These are phyloP conservation scores for Zymoseptoria pseudotritici DNA, from an alignment of 2,329 filamentous ascomycete genomes.

Conservation along the genomic window DNA sequence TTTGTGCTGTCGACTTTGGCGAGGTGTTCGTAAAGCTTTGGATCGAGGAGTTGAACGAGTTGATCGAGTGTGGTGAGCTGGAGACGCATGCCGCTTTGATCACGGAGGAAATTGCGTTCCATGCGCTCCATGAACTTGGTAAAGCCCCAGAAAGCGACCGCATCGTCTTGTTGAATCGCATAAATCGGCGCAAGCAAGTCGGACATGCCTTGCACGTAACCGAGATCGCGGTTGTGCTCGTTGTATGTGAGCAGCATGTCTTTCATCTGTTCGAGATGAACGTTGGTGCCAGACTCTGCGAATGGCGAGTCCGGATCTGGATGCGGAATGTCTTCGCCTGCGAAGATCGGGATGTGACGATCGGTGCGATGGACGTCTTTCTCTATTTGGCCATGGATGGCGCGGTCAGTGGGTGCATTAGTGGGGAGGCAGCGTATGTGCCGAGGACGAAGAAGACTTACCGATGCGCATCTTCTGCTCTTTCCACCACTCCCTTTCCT, in stretches of 20 bases:
- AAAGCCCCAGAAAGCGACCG: slow-evolving; percentile 94
- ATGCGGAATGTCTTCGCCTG: slow-evolving; percentile 91
- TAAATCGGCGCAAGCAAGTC: slow-evolving; percentile 94
- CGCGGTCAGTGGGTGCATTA: slow-evolving; percentile 35
- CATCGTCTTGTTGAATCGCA: slow-evolving; percentile 94
- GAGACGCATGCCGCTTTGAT: slow-evolving; percentile 91
- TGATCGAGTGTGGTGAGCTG: slow-evolving; percentile 90
- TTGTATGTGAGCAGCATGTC: slow-evolving; percentile 99
- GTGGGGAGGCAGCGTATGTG: slow-evolving; percentile 1
- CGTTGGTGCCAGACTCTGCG: slow-evolving; percentile 85
- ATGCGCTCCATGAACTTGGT: slow-evolving; percentile 95
- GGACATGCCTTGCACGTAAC: slow-evolving; percentile 98
- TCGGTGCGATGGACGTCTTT: slow-evolving; percentile 98
- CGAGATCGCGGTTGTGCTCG: slow-evolving; percentile 90
- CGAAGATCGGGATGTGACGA: slow-evolving; percentile 87
- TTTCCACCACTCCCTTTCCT: slow-evolving; percentile 91
- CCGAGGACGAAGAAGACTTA: slow-evolving; percentile 41
- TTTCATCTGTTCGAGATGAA: slow-evolving; percentile 97
- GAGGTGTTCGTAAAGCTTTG: slow-evolving; percentile 83
- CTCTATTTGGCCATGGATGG: slow-evolving; percentile 56
- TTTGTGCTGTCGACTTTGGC: slow-evolving; percentile 90
- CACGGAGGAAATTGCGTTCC: slow-evolving; percentile 92
- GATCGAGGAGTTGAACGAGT: slow-evolving; percentile 93
- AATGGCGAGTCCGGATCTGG: slow-evolving; percentile 95
- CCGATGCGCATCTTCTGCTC: slow-evolving; percentile 91